These are phyloP conservation scores for Conoideocrella luteorostrata DNA, from an alignment of 2,329 filamentous ascomycete species.

Conservation along the genomic window DNA sequence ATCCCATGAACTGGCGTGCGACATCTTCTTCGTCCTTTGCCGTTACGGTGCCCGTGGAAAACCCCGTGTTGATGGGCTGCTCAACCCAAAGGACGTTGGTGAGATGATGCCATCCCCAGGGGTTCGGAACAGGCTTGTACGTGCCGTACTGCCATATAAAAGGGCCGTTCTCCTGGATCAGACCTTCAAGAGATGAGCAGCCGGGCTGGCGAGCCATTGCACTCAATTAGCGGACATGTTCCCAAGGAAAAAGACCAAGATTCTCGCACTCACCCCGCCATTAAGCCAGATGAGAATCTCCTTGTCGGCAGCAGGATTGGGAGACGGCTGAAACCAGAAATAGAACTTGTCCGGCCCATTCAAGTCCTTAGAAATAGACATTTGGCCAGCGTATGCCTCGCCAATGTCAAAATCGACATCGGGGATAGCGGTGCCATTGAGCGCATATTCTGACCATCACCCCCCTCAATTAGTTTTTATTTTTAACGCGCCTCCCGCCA, in stretches of 20 bases:
- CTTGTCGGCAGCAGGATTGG: slow-evolving; percentile 37
- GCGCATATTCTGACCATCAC: slow-evolving; percentile 39
- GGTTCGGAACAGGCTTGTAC: slow-evolving; percentile 56
- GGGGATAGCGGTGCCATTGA: slow-evolving; percentile 55
- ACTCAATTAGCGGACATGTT: not conserved
- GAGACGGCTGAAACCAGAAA: slow-evolving; percentile 50
- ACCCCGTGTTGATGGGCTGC: slow-evolving; percentile 62
- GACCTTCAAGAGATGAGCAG: slow-evolving; percentile 56
- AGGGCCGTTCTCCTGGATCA: slow-evolving; percentile 72
- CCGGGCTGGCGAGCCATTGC: slow-evolving; percentile 28
- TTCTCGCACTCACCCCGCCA: slow-evolving; percentile 39
- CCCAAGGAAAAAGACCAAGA: no score
- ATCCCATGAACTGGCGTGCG: slow-evolving; percentile 64
- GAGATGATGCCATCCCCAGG: slow-evolving; percentile 55
- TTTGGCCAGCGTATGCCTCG: slow-evolving; percentile 50
- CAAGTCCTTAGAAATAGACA: slow-evolving; percentile 42
- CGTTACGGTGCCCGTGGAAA: slow-evolving; percentile 57
- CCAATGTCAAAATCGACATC: slow-evolving; percentile 59
- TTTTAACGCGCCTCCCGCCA: no score
- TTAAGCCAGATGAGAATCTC: slow-evolving; percentile 60
- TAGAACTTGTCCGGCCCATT: slow-evolving; percentile 33
- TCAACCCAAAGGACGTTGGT: slow-evolving; percentile 62
- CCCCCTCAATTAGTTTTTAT: not conserved
- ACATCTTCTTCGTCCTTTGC: slow-evolving; percentile 61
- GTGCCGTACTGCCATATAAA: slow-evolving; percentile 68